A percentile compares a stretch with the other conserved stretches of the same genome.
phyloP scores from a whole-genome alignment of 352 stramenopile genomes.

The Phytopythium montanum region DNA sequence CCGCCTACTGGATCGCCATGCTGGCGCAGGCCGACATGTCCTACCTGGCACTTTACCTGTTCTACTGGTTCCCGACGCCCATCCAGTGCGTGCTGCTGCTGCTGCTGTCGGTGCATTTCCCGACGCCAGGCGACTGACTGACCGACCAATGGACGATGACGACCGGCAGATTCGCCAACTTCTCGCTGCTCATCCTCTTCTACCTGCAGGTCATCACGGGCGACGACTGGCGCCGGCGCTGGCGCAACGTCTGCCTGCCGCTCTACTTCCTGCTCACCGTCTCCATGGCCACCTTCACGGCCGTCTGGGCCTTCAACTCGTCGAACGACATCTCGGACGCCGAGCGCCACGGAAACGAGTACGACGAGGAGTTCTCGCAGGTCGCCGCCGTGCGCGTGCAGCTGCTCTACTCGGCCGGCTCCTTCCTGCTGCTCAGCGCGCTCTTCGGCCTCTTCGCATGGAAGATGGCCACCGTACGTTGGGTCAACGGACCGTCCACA shows the following conservation, averaged over 20 bases:
- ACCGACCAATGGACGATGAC: no score
- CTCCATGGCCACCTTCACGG: constrained; percentile 82
- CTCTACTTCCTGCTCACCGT: constrained; percentile 81
- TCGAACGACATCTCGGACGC: constrained; percentile 80
- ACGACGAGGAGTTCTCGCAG: constrained; percentile 82
- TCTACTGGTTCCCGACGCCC: constrained; percentile 84
- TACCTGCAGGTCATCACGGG: constrained; percentile 88
- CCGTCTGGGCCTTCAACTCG: constrained; percentile 83
- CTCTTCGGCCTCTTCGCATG: constrained; percentile 85
- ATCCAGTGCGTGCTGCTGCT: constrained; percentile 45
- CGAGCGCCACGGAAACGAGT: constrained; percentile 59
- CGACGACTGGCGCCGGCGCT: constrained; percentile 62
- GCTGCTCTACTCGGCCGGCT: constrained; percentile 78
- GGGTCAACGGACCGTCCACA: no score
- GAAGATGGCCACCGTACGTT: constrained; percentile 76
- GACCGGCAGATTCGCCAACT: constrained; percentile 71
- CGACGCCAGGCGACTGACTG: neutral
- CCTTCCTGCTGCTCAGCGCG: constrained; percentile 75
- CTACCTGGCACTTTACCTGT: constrained; percentile 81
- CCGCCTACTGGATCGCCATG: constrained; percentile 83
- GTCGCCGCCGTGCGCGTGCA: constrained; percentile 76
- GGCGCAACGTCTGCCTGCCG: constrained; percentile 78
- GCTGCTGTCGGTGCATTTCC: no score
- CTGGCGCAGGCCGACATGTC: constrained; percentile 67
- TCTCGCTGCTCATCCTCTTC: constrained; percentile 84